phyloP scores from a whole-genome alignment of 768 basidiomycete species.

The Boletus pseudo-olivaceus region DNA sequence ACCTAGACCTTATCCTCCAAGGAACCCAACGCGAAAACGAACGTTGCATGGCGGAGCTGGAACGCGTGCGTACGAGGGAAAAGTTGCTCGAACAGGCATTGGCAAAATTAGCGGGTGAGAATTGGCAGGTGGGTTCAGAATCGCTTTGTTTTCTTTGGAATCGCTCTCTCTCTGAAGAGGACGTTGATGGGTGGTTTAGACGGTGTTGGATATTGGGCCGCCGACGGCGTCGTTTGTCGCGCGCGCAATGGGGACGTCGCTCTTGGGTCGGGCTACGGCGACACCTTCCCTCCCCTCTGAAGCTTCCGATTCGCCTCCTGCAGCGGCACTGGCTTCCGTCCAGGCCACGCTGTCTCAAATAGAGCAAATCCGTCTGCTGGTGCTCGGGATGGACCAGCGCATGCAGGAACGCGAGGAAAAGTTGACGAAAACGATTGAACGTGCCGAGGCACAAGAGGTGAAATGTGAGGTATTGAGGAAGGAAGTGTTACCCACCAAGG shows the following conservation, averaged over 20 bases:
- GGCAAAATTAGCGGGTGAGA: slow-evolving; percentile 66
- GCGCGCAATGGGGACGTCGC: slow-evolving; percentile 27
- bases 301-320: slow-evolving; percentile 5
- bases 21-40: slow-evolving; percentile 87
- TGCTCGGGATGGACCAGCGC: slow-evolving; percentile 75
- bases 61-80: slow-evolving; percentile 66
- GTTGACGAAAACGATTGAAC: slow-evolving; percentile 54
- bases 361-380: slow-evolving; percentile 63
- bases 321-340: slow-evolving; percentile 24
- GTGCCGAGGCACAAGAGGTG: slow-evolving; percentile 56
- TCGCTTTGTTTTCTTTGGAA: neutral
- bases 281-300: slow-evolving; percentile 19
- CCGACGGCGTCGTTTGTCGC: slow-evolving; percentile 28
- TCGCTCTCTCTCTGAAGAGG: too few species aligned
- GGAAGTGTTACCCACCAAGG: slow-evolving; percentile 31
- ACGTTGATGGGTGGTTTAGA: slow-evolving; percentile 10
- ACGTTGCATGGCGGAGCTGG: slow-evolving; percentile 76
- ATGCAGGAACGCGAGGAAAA: slow-evolving; percentile 61
- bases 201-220: slow-evolving; percentile 36
- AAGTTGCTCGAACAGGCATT: slow-evolving; percentile 74
- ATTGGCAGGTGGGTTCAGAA: slow-evolving; percentile 67
- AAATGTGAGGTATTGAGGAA: slow-evolving; percentile 50
- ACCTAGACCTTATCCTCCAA: slow-evolving; percentile 69
- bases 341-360: slow-evolving; percentile 55
- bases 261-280: slow-evolving; percentile 22